These are phyloP conservation scores for Dactylellina parvicollis DNA, from an alignment of 2,329 filamentous ascomycete genomes.

Conservation along the genomic window DNA sequence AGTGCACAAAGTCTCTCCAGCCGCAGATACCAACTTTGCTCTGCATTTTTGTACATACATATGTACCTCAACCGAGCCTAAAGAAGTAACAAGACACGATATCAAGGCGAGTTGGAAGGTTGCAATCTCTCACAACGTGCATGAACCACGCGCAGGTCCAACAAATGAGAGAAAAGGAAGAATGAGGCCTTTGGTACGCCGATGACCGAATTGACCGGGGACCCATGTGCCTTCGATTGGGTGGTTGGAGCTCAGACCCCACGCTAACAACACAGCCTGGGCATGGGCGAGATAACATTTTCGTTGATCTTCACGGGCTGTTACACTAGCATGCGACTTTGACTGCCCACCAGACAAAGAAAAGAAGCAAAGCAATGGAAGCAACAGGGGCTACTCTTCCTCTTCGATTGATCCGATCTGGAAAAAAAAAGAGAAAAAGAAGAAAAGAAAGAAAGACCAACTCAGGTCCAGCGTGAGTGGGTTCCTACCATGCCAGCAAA, in stretches of 20 bases:
- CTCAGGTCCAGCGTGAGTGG: no score
- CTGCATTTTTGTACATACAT: constrained; percentile 11
- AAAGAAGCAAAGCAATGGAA: background rate
- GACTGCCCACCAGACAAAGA: no score
- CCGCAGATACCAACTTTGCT: constrained; percentile 2
- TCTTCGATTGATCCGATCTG: no score
- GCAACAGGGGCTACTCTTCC: constrained; percentile 16
- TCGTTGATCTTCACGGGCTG: constrained; percentile 7
- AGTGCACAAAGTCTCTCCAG: constrained; percentile 10
- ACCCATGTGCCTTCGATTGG: constrained; percentile 31
- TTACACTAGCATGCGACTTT: background rate
- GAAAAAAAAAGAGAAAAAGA: constrained; percentile 20
- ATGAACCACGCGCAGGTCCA: constrained; percentile 26
- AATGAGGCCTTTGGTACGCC: constrained; percentile 8
- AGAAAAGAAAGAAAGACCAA: no score
- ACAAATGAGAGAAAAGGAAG: constrained; percentile 36
- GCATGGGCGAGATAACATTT: constrained; percentile 7
- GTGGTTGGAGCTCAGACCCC: constrained; percentile 32
- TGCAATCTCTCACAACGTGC: constrained; percentile 33
- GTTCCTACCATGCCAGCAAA: background rate
- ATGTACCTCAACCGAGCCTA: background rate
- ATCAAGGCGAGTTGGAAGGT: constrained; percentile 46
- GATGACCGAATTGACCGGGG: constrained; percentile 26
- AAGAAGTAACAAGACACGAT: constrained; percentile 35
- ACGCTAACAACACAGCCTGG: constrained; percentile 37